Evolutionary conservation across 768 basidiomycete species (phyloP).

Genomic region (Gloeopeniophorella convolvens): DNA sequence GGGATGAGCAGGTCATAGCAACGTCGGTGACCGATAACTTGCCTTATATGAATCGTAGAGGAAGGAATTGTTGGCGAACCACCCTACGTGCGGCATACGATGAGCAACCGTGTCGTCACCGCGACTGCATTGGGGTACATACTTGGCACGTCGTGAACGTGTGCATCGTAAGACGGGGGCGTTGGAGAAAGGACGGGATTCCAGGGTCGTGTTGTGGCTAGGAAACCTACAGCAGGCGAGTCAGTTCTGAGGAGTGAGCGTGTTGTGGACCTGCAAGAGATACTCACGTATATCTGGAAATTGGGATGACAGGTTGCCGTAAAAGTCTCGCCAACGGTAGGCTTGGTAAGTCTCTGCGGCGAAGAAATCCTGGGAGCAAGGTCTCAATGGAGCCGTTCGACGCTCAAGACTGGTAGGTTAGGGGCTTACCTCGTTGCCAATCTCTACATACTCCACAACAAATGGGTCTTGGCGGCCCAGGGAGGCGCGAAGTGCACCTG

Average conservation of each 20-base stretch:
- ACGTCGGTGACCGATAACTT: not conserved
- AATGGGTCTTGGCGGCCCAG: constrained; percentile 52
- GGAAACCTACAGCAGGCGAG: constrained; percentile 37
- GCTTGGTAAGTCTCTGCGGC: constrained; percentile 36
- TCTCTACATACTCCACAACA: constrained; percentile 40
- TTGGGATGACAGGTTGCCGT: constrained; percentile 35
- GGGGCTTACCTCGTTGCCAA: constrained; percentile 55
- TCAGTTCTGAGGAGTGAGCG: constrained; percentile 13
- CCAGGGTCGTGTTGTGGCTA: constrained; percentile 44
- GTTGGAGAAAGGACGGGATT: constrained; percentile 41
- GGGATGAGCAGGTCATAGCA: not conserved
- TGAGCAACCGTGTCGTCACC: too few relatives aligned
- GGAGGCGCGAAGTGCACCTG: constrained; percentile 49
- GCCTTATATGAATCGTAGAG: constrained; percentile 44
- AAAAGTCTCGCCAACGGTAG: constrained; percentile 50
- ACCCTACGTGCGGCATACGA: constrained; percentile 25
- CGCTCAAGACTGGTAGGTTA: not conserved
- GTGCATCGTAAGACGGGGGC: constrained; percentile 49
- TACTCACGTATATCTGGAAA: constrained; percentile 51
- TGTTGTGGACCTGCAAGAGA: not conserved
- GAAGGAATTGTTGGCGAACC: constrained; percentile 44
- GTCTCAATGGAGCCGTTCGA: not conserved
- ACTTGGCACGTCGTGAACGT: constrained; percentile 56
- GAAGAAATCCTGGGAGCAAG: constrained; percentile 34
- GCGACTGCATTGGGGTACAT: not conserved